Evolutionary conservation across 192 early-diverging fungal species (phyloP), one percentile per base, ranked within the genome.

Genomic region (Jimgerdemannia flammicorona): DNA sequence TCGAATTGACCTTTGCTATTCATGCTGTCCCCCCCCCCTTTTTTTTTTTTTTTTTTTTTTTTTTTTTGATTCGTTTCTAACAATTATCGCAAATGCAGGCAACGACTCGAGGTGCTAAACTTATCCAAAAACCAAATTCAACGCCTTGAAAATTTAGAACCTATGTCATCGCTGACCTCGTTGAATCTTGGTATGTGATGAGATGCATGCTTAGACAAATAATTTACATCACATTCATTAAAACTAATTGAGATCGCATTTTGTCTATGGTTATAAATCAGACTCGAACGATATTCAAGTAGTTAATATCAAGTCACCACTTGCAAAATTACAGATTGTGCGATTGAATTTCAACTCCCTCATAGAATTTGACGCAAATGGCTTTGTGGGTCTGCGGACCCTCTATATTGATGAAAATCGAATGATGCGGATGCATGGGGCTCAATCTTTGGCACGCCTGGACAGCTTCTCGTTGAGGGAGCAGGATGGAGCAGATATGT

Each of bases 61-160:
- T 69, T 42, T 10, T 9, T 59, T 3, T 19, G 40, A 20, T 11
- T 71, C 6, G n/a, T 63, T 67, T 63, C 19, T 10, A 59, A 59
- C 14, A 59, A 10, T 40, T 67, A 3, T 54, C 18, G 19, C 64
- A 40, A 64, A 64, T 64, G 14, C 71, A 79, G 78, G 42, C 74
- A 75, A 73, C 80, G 80, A 20, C 77, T 81, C n/a, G 80, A 81
- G 72, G 78, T 73, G 40, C 64, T 81, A 70, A 78, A 81, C 43
- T 75, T 77, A 6, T 81, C 80, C 11, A 40, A 81, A 49, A 81
- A 81, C 71, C 75, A 71, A 40, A 81, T 81, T 17, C 73, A 78
- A 70, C 73, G 78, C 72, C 40, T 81, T 3, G 80, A 81, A 29
- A 78, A 75, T 20, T 42, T 81, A 3, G 80, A 81, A 69, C 78